Percentiles rank a stretch among this genome's conserved stretches.
These are phyloP conservation scores for Penicillium italicum DNA, from an alignment of 2,329 filamentous ascomycete genomes.

Conservation along the genomic window DNA sequence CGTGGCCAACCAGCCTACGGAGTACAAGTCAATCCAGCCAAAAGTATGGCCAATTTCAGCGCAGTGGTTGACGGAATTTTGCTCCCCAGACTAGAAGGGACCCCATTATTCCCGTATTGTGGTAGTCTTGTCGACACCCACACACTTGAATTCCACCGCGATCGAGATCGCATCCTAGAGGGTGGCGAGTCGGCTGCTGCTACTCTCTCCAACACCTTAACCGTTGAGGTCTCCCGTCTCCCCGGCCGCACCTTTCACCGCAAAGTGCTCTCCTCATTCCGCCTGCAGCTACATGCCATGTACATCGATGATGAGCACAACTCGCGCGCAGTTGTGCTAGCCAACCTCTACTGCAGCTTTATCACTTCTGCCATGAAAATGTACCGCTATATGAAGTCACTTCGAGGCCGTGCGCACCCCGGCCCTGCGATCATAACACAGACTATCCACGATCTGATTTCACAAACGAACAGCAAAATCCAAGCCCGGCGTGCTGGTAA, in stretches of 20 bases:
- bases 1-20: constrained; percentile 74
- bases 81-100: constrained; percentile 50
- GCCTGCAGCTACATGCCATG: constrained; percentile 69
- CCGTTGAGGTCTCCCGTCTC: constrained; percentile 67
- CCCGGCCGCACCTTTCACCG: constrained; percentile 77
- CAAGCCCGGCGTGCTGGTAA: constrained; percentile 44
- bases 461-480: constrained; percentile 62
- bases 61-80: constrained; percentile 53
- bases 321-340: constrained; percentile 61
- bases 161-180: constrained; percentile 51
- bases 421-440: constrained; percentile 57
- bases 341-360: constrained; percentile 74
- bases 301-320: constrained; percentile 65
- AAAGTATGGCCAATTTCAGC: constrained; percentile 83
- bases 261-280: constrained; percentile 72
- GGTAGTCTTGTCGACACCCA: constrained; percentile 71
- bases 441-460: constrained; percentile 63
- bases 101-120: constrained; percentile 74
- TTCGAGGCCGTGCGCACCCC: constrained; percentile 55
- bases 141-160: constrained; percentile 71
- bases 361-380: constrained; percentile 73
- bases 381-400: constrained; percentile 57
- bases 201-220: constrained; percentile 68
- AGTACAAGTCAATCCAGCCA: constrained; percentile 68
- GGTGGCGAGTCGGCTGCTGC: constrained; percentile 50